phyloP scores from a whole-genome alignment of 2,329 filamentous ascomycete species.

The Trichoderma brevicompactum region DNA sequence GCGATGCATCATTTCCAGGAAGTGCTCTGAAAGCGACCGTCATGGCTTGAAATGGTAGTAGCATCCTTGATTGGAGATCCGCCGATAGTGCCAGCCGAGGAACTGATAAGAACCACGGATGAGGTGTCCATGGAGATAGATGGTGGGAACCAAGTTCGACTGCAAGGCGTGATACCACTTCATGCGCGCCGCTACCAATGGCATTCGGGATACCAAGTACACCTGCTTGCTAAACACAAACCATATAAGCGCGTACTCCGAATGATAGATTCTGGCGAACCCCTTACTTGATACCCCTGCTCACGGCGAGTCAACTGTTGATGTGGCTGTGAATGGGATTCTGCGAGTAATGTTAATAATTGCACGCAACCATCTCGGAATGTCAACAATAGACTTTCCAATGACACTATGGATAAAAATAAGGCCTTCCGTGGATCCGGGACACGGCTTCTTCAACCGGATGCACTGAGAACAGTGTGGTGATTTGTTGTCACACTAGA shows the following conservation, averaged over 20 bases:
- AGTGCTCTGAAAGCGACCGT: slow-evolving; percentile 2
- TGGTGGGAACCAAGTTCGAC: slow-evolving; percentile 21
- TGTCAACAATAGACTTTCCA: neutral
- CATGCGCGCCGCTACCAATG: neutral
- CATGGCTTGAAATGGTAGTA: slow-evolving; percentile 12
- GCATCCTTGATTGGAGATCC: neutral
- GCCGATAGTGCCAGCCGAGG: slow-evolving; percentile 5
- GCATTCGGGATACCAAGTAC: neutral
- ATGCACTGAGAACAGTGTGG: slow-evolving; percentile 21
- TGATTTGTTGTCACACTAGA: slow-evolving; percentile 24
- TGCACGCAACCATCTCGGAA: neutral
- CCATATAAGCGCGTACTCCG: neutral
- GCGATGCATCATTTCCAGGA: neutral
- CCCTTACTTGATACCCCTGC: neutral
- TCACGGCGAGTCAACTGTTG: neutral
- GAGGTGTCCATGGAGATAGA: slow-evolving; percentile 19
- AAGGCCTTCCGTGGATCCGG: slow-evolving; percentile 13
- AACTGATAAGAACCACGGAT: slow-evolving; percentile 16
- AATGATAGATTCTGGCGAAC: neutral
- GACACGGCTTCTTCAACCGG: slow-evolving; percentile 14
- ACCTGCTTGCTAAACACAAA: neutral
- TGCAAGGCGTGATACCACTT: slow-evolving; percentile 14
- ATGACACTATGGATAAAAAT: slow-evolving; percentile 23
- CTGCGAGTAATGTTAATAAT: neutral
- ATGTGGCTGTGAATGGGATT: neutral